Percentiles rank a stretch among this genome's conserved stretches.
phyloP scores from a whole-genome alignment of 2,329 filamentous ascomycete genomes.

The Phoma herbarum region DNA sequence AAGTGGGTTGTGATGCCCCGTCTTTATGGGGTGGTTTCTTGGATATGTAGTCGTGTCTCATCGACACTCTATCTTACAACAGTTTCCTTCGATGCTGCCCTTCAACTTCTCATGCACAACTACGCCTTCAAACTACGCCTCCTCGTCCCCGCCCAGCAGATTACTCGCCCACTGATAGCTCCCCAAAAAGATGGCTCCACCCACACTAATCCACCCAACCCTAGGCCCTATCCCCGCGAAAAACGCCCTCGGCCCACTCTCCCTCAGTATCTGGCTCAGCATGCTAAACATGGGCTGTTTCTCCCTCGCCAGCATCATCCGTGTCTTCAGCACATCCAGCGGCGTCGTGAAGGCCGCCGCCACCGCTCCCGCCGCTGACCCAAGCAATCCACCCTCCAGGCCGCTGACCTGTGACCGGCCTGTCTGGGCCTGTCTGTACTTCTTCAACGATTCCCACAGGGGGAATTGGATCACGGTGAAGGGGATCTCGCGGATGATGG shows the following conservation, averaged over 20 bases:
- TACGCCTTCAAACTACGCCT: constrained; percentile 30
- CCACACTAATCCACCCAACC: constrained; percentile 93
- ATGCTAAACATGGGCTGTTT: constrained; percentile 67
- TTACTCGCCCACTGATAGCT: constrained; percentile 92
- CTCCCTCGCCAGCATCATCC: constrained; percentile 88
- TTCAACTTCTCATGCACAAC: constrained; percentile 47
- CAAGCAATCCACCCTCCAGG: constrained; percentile 83
- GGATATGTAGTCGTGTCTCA: constrained; percentile 2
- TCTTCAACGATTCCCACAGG: constrained; percentile 93
- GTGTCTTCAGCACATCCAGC: constrained; percentile 94
- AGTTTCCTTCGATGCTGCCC: neutral
- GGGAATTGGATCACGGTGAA: constrained; percentile 98
- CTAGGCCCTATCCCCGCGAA: constrained; percentile 82
- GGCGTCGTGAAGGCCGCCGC: constrained; percentile 91
- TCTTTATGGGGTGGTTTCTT: neutral
- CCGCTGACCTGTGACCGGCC: constrained; percentile 67
- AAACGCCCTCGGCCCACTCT: constrained; percentile 73
- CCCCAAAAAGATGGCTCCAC: constrained; percentile 92
- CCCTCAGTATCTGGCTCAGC: constrained; percentile 69
- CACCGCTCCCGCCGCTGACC: constrained; percentile 81
- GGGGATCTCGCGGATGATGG: constrained; percentile 92
- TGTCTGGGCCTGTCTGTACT: constrained; percentile 63
- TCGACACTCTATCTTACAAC: constrained; percentile 9
- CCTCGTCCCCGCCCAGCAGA: constrained; percentile 62
- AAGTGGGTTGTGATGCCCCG: neutral